These are phyloP conservation scores for Eucalyptus cladocalyx DNA, from an alignment of 345 rosid genomes.

Conservation along the genomic window DNA sequence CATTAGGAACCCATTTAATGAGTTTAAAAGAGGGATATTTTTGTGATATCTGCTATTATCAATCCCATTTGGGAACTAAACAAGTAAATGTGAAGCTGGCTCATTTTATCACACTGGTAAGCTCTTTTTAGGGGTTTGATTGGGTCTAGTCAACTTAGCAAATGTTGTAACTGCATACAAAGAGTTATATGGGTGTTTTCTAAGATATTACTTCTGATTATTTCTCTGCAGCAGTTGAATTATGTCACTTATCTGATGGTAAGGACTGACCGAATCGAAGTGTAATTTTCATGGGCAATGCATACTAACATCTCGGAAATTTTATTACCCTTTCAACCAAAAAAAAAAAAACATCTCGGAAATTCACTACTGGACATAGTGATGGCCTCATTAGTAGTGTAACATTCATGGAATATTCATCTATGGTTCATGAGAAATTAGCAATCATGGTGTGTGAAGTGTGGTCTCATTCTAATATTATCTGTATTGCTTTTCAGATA, in stretches of 20 bases:
- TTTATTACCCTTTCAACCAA: too few species aligned
- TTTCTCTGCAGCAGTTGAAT: background rate
- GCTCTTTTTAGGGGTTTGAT: too few species aligned
- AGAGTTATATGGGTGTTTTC: background rate
- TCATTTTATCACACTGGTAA: background rate
- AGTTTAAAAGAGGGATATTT: background rate
- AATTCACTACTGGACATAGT: background rate
- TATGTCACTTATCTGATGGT: background rate
- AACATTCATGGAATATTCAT: background rate
- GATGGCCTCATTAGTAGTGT: background rate
- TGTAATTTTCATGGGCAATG: too few species aligned
- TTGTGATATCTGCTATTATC: background rate
- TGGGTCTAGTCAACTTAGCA: background rate
- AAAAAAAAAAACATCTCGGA: too few species aligned
- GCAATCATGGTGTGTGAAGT: background rate
- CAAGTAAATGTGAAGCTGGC: background rate
- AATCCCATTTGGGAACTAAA: background rate
- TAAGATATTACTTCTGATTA: background rate
- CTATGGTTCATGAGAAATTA: background rate
- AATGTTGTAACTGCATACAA: background rate
- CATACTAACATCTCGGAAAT: background rate
- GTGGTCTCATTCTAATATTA: background rate
- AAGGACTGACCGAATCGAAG: background rate
- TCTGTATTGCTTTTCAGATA: background rate
- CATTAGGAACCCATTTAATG: background rate